phyloP scores from a whole-genome alignment of 164 flowering plant species.

The Umbellularia californica region DNA sequence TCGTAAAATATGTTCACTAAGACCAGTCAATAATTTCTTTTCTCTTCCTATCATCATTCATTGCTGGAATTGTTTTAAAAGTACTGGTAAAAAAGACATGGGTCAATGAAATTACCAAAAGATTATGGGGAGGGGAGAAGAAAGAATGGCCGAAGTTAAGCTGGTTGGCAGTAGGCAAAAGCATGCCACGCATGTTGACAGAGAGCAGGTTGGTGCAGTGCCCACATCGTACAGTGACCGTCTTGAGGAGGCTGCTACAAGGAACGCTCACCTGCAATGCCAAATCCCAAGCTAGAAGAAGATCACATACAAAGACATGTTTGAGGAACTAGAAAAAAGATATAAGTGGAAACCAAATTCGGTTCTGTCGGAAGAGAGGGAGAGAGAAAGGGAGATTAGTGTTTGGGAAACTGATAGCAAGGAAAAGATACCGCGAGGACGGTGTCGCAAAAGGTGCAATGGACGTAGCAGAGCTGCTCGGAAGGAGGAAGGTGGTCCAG shows the following conservation, averaged over 20 bases:
- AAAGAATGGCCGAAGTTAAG: slow-evolving; percentile 53
- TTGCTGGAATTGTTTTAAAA: not conserved
- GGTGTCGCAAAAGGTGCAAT: slow-evolving; percentile 87
- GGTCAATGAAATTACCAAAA: slow-evolving; percentile 36
- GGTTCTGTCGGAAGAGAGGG: no score
- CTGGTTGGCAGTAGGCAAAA: slow-evolving; percentile 65
- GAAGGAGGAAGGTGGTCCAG: slow-evolving; percentile 80
- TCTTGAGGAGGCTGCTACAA: slow-evolving; percentile 79
- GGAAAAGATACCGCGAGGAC: slow-evolving; percentile 68
- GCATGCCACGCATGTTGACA: slow-evolving; percentile 82
- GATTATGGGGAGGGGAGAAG: slow-evolving; percentile 56
- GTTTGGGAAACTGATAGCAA: no score
- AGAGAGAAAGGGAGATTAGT: no score
- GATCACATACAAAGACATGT: not conserved
- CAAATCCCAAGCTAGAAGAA: not conserved
- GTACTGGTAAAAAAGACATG: not conserved
- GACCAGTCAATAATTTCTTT: not conserved
- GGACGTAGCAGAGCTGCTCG: slow-evolving; percentile 96
- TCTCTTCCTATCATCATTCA: not conserved
- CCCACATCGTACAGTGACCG: slow-evolving; percentile 95
- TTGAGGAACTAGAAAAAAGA: no score
- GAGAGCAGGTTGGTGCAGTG: slow-evolving; percentile 90
- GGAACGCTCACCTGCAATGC: slow-evolving; percentile 85
- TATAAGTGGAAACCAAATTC: no score
- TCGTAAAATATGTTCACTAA: not conserved